Percentiles rank a stretch among this genome's conserved stretches.
These are phyloP conservation scores for Byssoonygena ceratinophila DNA, from an alignment of 2,329 filamentous ascomycete species.

Conservation along the genomic window DNA sequence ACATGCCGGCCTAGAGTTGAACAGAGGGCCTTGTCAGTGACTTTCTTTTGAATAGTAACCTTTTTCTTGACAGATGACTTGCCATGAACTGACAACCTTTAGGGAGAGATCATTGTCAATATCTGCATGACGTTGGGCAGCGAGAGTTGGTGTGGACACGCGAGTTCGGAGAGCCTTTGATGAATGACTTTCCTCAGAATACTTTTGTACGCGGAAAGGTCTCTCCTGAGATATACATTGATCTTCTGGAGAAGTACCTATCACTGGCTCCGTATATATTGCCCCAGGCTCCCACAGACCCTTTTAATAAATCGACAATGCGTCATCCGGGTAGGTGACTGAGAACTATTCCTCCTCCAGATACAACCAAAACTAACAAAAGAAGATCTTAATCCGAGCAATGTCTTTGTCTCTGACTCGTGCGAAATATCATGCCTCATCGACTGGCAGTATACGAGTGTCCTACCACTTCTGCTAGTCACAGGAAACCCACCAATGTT, in stretches of 20 bases:
- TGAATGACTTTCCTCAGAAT: conserved; percentile 9
- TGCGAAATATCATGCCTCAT: conserved; percentile 13
- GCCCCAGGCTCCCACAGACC: neutral
- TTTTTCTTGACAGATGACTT: too few species aligned
- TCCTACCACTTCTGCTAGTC: conserved; percentile 8
- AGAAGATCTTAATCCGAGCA: conserved; percentile 14
- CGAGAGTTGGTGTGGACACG: conserved; percentile 12
- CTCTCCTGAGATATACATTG: conserved; percentile 7
- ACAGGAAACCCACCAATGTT: conserved; percentile 15
- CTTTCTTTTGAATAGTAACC: too few species aligned
- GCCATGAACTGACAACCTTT: neutral
- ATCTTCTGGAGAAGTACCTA: conserved; percentile 12
- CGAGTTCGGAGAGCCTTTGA: conserved; percentile 10
- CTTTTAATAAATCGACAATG: conserved; percentile 9
- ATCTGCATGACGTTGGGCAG: conserved; percentile 10
- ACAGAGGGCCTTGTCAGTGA: conserved; percentile 4
- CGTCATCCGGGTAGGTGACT: conserved; percentile 17
- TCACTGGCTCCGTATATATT: conserved; percentile 13
- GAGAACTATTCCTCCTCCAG: neutral
- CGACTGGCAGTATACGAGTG: conserved; percentile 12
- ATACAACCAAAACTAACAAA: too few species aligned
- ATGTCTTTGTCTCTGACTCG: conserved; percentile 11
- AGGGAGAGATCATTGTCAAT: conserved; percentile 10
- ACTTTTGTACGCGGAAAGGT: conserved; percentile 6
- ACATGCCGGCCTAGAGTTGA: conserved; percentile 11